Evolutionary conservation across 1,284 basidiomycete genomes (phyloP).

Genomic region (Ustanciosporium gigantosporum): DNA sequence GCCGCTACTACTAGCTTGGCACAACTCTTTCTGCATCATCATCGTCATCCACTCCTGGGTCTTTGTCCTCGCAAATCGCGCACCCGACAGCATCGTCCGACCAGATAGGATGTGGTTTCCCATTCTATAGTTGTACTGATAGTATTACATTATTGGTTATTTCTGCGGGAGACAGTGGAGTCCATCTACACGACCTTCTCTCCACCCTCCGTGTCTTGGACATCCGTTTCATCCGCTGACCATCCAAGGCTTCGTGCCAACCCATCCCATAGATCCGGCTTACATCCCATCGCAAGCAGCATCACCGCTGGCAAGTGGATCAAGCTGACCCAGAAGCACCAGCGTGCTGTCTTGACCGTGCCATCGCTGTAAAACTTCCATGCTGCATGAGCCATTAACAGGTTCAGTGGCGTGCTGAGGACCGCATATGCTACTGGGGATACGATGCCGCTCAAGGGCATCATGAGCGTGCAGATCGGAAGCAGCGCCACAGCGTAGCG

Average conservation of each 20-base stretch:
- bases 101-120: too few relatives aligned
- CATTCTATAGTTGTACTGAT: too few relatives aligned
- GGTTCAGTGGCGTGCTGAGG: conserved; percentile 77
- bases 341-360: conserved; percentile 75
- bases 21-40: too few relatives aligned
- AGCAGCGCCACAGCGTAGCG: conserved; percentile 79
- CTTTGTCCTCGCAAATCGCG: too few relatives aligned
- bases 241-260: conserved; percentile 26
- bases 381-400: conserved; percentile 72
- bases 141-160: too few relatives aligned
- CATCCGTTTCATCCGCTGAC: too few relatives aligned
- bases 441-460: conserved; percentile 51
- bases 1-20: too few relatives aligned
- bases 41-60: too few relatives aligned
- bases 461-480: conserved; percentile 77
- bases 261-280: conserved; percentile 53
- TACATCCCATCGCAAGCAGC: conserved; percentile 80
- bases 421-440: conserved; percentile 71
- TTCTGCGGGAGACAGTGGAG: too few relatives aligned
- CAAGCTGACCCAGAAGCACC: conserved; percentile 71
- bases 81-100: too few relatives aligned
- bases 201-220: too few relatives aligned
- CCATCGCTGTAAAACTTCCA: conserved; percentile 67
- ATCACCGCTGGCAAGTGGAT: conserved; percentile 91
- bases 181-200: too few relatives aligned